Evolutionary conservation across 2,329 filamentous ascomycete species (phyloP), one percentile per base, ranked within the genome.

Genomic region (Lachnellula subtilissima): DNA sequence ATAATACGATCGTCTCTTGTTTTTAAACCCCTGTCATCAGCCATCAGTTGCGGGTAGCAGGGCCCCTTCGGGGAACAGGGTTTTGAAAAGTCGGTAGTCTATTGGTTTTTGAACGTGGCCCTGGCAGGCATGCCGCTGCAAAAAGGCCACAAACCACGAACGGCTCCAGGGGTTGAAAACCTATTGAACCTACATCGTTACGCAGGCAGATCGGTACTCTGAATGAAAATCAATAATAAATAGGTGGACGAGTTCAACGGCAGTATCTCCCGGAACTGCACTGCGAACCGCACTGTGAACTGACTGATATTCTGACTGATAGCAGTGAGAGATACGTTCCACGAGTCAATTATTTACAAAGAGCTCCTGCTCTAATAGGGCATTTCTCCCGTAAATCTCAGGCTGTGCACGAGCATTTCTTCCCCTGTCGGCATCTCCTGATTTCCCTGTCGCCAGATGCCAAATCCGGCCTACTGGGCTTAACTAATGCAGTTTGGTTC

Each of bases 391-490:
- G 28, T 32, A 11, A 32, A 11, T 12, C 28, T 11, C 28, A 32
- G 9, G 28, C 28, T 32, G 28, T 32, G 28, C 28, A 32, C 28
- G 8, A 9, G 28, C 28, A 25, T 25, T 28, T 28, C 28, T 12
- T 32, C 9, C 9, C 28, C 28, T 32, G 28, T 32, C 28, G 8
- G 28, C 9, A 2, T 32, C 28, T 32, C 22, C 23, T 17, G n/a
- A 48, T 32, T 23, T 22, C 9, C 9, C 9, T 32, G 28, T 32
- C 28, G 28, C 23, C 45, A 48, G 22, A 48, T 32, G 23, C 45
- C 45, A 48, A 48, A n/a, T 48, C 45, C 45, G 45, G 45, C 17
- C 45, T 48, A 48, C 23, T 32, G 45, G 45, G 45, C 45, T 48
- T 17, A 14, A 15, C 45, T 48, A 48, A 48, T 32, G 45, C 45